These are phyloP conservation scores for Pleurotus cornucopiae DNA, from an alignment of 768 basidiomycete species.

Conservation along the genomic window DNA sequence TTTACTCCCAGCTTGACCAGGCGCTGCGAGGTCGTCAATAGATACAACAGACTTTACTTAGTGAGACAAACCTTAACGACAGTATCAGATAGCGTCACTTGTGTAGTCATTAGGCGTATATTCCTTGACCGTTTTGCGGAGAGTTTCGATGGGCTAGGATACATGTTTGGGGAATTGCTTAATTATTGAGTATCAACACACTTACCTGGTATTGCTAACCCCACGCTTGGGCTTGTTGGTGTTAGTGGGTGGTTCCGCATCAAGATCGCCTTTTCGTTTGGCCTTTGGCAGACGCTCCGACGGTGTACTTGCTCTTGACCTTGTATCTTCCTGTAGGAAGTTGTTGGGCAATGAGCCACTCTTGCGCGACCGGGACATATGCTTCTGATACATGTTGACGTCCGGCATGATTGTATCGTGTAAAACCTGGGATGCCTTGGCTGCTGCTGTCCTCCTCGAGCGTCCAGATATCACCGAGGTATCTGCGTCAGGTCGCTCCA, in stretches of 20 bases:
- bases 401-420: constrained; percentile 76
- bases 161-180: no score
- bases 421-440: constrained; percentile 47
- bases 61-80: constrained; percentile 49
- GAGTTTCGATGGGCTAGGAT: not conserved
- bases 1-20: constrained; percentile 65
- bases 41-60: not conserved
- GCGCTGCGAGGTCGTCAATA: constrained; percentile 32
- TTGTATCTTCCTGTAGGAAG: constrained; percentile 19
- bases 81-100: constrained; percentile 52
- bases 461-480: constrained; percentile 2
- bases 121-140: not conserved
- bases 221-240: not conserved
- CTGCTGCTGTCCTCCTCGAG: constrained; percentile 37
- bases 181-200: no score
- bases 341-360: constrained; percentile 23
- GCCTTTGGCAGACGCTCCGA: not conserved
- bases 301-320: constrained; percentile 10
- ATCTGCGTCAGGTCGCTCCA: not conserved
- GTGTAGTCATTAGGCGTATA: constrained; percentile 65
- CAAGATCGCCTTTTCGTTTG: constrained; percentile 12
- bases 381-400: constrained; percentile 61
- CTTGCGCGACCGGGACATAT: constrained; percentile 39
- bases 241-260: not conserved
- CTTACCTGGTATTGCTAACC: not conserved